phyloP scores from a whole-genome alignment of 106 monocot species.

The Alisma plantagoaquatica region DNA sequence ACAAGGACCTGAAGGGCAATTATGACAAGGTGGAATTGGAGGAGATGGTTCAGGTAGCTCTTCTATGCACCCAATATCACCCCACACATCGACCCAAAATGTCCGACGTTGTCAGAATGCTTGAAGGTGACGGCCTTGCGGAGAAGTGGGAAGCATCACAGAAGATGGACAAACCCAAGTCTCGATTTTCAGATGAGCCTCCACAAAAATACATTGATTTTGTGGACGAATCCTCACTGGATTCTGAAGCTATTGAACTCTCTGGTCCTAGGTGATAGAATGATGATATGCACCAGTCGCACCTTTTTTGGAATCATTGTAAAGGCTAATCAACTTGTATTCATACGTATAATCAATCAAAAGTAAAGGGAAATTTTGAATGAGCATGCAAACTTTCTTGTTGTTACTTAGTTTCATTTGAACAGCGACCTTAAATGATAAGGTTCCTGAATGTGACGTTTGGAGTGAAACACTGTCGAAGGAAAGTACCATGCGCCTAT shows the following conservation, averaged over 20 bases:
- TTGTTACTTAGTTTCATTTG: no score
- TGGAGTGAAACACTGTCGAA: no score
- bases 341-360: no score
- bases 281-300: no score
- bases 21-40: slow-evolving; percentile 69
- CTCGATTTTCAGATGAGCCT: slow-evolving; percentile 32
- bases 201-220: slow-evolving; percentile 46
- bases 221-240: slow-evolving; percentile 56
- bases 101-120: slow-evolving; percentile 88
- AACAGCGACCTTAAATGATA: no score
- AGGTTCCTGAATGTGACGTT: no score
- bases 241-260: slow-evolving; percentile 76
- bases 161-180: slow-evolving; percentile 38
- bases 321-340: no score
- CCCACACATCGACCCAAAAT: slow-evolving; percentile 87
- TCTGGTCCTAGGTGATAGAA: slow-evolving; percentile 96
- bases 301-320: no score
- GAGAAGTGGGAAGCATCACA: slow-evolving; percentile 92
- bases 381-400: no score
- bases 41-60: slow-evolving; percentile 93
- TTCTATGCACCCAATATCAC: slow-evolving; percentile 78
- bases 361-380: no score
- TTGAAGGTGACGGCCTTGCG: slow-evolving; percentile 88
- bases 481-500: no score
- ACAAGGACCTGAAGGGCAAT: slow-evolving; percentile 67